Base-by-base conservation (phyloP, 768 basidiomycete genomes). In the Rickenella mellea region DNA sequence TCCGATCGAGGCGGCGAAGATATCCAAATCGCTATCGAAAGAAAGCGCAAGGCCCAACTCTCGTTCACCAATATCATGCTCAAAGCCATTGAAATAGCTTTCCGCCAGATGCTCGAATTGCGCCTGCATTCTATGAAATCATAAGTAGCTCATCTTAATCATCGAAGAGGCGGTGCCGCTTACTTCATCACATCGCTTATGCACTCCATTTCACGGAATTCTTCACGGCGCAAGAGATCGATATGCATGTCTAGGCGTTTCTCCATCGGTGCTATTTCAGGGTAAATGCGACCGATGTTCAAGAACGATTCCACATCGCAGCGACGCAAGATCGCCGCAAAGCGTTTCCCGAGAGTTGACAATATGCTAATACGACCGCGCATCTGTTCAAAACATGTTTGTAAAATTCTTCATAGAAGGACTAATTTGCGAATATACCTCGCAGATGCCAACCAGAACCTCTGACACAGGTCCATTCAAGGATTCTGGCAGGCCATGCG, bases 21-120 rank as follows among this genome's bases (percentile, higher is more conserved):
- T 85, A 57, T 99, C 94, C 6, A 98, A 69, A 59, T 99, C 96
- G 49, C 79, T 74, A 55, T 99, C 94, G 49, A 94, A 80, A 9
- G 83, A 75, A 20, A 79, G 63, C 1, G 83, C 76, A 54, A 86
- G 82, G 1, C 86, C 88, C 24, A 94, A 68, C 59, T 96, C 90
- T 19, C 85, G 76, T 62, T 98, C 94, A 9, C 82, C 90, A 20
- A 94, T 62, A 58, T 97, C 96, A 40, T 80, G 74, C n/a, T 88
- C 83, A 49, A 80, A 83, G 14, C 75, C 78, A 42, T 69, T 70
- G 54, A 98, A 91, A 59, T 92, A 86, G 1, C 85, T 80, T 52
- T 90, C 88, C 1, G 85, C 79, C 3, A 97, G 71, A 57, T 97
- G 93, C 43, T 94, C 89, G 50, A 94, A 91, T 57, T 96, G 91